phyloP scores from a whole-genome alignment of 345 rosid genomes.

The Raphanus raphanistrum region DNA sequence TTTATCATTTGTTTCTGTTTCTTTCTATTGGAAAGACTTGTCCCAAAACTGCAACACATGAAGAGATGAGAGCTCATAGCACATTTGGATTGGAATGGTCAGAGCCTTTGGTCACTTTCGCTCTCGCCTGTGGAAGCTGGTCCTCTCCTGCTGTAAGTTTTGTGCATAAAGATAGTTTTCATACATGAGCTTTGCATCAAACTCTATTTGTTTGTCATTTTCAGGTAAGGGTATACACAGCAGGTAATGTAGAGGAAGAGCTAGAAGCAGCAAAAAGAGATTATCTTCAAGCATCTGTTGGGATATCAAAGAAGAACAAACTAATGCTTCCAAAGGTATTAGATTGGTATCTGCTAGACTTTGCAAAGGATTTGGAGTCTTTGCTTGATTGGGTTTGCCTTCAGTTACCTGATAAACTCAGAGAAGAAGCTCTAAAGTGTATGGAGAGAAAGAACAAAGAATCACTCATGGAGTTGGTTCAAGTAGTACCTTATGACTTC shows the following conservation, averaged over 20 bases:
- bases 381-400: constrained; percentile 83
- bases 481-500: constrained; percentile 82
- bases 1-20: neutral
- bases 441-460: constrained; percentile 53
- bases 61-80: constrained; percentile 65
- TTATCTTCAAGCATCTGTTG: constrained; percentile 77
- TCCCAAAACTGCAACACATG: constrained; percentile 65
- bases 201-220: neutral
- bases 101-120: constrained; percentile 83
- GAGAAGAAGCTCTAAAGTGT: constrained; percentile 60
- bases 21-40: constrained; percentile 49
- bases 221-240: constrained; percentile 80
- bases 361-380: constrained; percentile 81
- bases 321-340: constrained; percentile 76
- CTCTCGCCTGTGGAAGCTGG: constrained; percentile 94
- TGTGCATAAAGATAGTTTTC: neutral
- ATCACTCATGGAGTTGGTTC: constrained; percentile 55
- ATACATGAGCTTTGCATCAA: neutral
- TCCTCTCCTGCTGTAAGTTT: constrained; percentile 88
- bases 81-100: constrained; percentile 81
- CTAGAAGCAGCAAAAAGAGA: constrained; percentile 78
- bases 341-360: constrained; percentile 86
- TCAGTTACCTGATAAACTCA: constrained; percentile 65
- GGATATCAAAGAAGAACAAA: constrained; percentile 66
- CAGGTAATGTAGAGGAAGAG: constrained; percentile 69